Evolutionary conservation across 1,284 basidiomycete genomes (phyloP).

Genomic region (Apiotrichum mycotoxinovorans): DNA sequence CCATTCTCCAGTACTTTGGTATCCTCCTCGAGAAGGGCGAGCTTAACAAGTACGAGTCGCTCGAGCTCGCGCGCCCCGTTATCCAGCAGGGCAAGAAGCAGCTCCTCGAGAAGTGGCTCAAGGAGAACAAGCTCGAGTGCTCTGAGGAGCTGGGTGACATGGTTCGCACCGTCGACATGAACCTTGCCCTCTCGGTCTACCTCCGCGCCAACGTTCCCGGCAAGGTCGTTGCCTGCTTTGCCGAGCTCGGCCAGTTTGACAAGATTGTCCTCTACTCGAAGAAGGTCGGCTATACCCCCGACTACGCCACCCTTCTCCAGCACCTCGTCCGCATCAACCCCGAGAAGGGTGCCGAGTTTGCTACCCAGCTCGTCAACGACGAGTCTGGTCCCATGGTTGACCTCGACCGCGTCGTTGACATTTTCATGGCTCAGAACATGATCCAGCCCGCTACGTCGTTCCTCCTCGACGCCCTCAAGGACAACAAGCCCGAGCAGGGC

Average conservation of each 20-base stretch:
- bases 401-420: conserved; percentile 92
- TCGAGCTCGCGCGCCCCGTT: conserved; percentile 95
- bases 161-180: conserved; percentile 87
- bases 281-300: conserved; percentile 92
- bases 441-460: conserved; percentile 99
- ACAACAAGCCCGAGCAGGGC: conserved; percentile 97
- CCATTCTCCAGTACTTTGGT: conserved; percentile 98
- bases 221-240: conserved; percentile 98
- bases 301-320: conserved; percentile 92
- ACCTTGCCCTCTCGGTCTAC: conserved; percentile 96
- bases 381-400: conserved; percentile 90
- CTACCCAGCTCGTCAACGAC: conserved; percentile 90
- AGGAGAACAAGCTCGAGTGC: conserved; percentile 99
- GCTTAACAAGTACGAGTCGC: conserved; percentile 92
- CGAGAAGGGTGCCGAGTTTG: conserved; percentile 98
- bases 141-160: conserved; percentile 98
- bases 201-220: conserved; percentile 96
- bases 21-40: conserved; percentile 96
- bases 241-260: conserved; percentile 96
- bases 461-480: conserved; percentile 97
- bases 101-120: conserved; percentile 97
- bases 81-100: conserved; percentile 96
- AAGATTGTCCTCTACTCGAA: conserved; percentile 98
- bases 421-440: conserved; percentile 99
- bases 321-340: conserved; percentile 96